Base-by-base conservation (phyloP, 352 stramenopile species). In the Elongisporangium undulatum region DNA sequence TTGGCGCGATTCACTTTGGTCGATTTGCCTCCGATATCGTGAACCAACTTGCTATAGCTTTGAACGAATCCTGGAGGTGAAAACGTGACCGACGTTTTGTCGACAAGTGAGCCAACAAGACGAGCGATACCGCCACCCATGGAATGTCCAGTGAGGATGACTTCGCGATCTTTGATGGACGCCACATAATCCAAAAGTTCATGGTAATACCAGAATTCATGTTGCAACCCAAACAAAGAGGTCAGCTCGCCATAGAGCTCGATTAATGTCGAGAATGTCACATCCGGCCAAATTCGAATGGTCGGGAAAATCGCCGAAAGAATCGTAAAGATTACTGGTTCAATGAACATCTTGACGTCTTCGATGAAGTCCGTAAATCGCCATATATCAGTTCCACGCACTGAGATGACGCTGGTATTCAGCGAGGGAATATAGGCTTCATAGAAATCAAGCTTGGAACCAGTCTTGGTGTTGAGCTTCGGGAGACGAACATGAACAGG, bases 321-420 rank as follows among this genome's bases (percentile, higher is more conserved):
- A n/a, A 94, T 79, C 24, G 82, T 87, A 61, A 97, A 94, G 51
- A 96, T 88, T 8, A 97, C 85, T 1, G 89, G 89, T 68, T 97
- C 89, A 45, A 88, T 77, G 71, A 91, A 94, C 85, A 96, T 94
- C 70, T 96, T 97, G 55, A 94, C 82, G 58, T 97, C 89, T 61
- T 97, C 89, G 20, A 96, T 82, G 45, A 97, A 94, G 65, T 97
- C 89, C 2, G 80, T 91, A 55, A 96, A 94, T 34, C 89, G 80
- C 69, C 87, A 95, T 15, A 97, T 92, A 53, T 97, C 89, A 2
- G 89, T 97, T 19, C 89, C 89, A 34, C 86, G 79, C 15, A 97
- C 89, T 4, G 85, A 90, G 57, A 95, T 92, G 51, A 95, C 85
- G 16, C 83, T 93, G 26, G 84, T 90, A 66, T 95, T 95, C 13